Evolutionary conservation across 2,329 filamentous ascomycete genomes (phyloP).

Genomic region (Biscogniauxia mediterranea): DNA sequence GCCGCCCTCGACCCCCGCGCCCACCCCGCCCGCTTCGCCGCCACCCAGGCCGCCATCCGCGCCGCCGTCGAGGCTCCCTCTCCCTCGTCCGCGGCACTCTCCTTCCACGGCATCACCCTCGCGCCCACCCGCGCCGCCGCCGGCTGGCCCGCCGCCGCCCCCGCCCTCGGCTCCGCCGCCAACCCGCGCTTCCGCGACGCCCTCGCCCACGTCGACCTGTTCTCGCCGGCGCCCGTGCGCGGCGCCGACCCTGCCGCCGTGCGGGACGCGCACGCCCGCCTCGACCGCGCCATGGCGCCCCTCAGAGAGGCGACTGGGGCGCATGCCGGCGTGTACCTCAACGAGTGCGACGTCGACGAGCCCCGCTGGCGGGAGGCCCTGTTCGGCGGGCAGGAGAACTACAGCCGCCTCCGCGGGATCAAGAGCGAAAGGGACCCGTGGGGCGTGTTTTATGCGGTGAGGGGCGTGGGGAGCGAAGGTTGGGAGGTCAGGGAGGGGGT

Average conservation of each 20-base stretch:
- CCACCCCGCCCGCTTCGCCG: slow-evolving; percentile 17
- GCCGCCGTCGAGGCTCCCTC: slow-evolving; percentile 33
- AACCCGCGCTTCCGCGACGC: slow-evolving; percentile 45
- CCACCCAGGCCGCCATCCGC: slow-evolving; percentile 32
- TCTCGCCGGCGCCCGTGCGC: slow-evolving; percentile 19
- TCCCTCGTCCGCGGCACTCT: slow-evolving; percentile 23
- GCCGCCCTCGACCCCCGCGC: slow-evolving; percentile 25
- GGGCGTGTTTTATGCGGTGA: slow-evolving; percentile 47
- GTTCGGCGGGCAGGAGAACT: slow-evolving; percentile 43
- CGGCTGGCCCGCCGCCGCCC: slow-evolving; percentile 28
- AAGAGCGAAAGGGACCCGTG: slow-evolving; percentile 49
- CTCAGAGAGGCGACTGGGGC: slow-evolving; percentile 29
- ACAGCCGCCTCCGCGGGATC: slow-evolving; percentile 38
- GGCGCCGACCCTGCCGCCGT: slow-evolving; percentile 24
- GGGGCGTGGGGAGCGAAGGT: slow-evolving; percentile 49
- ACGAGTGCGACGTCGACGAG: slow-evolving; percentile 51
- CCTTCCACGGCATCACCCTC: slow-evolving; percentile 35
- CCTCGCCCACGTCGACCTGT: slow-evolving; percentile 34
- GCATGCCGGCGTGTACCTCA: slow-evolving; percentile 51
- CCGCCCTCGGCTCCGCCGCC: slow-evolving; percentile 25
- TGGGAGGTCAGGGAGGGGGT: slow-evolving; percentile 40
- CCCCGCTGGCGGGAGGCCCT: slow-evolving; percentile 45
- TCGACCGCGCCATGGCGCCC: slow-evolving; percentile 26
- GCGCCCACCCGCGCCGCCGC: slow-evolving; percentile 29
- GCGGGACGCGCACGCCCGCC: slow-evolving; percentile 17